Evolutionary conservation across 2,329 filamentous ascomycete genomes (phyloP), one percentile per base, ranked within the genome.

Genomic region (Decorospora gaudefroyi): DNA sequence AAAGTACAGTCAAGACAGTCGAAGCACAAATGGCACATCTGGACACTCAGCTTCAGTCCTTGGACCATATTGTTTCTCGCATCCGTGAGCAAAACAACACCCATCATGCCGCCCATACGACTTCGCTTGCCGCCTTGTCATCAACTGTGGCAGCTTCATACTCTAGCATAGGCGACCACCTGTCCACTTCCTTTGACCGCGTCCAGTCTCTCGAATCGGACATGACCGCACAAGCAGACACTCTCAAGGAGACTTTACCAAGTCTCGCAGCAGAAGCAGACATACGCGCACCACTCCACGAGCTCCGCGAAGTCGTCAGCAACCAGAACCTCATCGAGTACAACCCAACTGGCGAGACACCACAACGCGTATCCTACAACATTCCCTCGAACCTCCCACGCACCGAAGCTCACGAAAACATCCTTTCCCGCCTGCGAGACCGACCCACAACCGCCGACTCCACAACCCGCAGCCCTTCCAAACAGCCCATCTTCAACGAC

Each of bases 1-100:
- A 87, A 22, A 88, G 95, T 71, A 96, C 92, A 0, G 83, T 96
- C 19, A 85, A 86, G 5, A 92, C 95, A 45, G 91, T 97, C 9
- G 88, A 92, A 62, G 85, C 87, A 44, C 93, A 99, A 72, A 88
- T 95, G 74, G 80, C 82, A 42, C 88, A 95, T 56, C 86, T 99
- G 64, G 86, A 88, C 49, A 80, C 78, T n/a, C 90, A 97, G 70
- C 91, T 99, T 81, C 82, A 85, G 43, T 88, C 89, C 1, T 79
- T 99, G 6, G 92, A 97, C 61, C 88, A 92, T 55, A 96, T 96
- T 59, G 90, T 97, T 26, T 80, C 85, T 21, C 84, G 88, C 21
- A 90, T 95, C 35, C 83, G 86, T 48, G 82, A 81, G 1, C 87
- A 95, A 61, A 97, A 96, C 67, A 82, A 86, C 19, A 76, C 78